phyloP scores from a whole-genome alignment of 2,329 filamentous ascomycete genomes.

The Geosmithia flava region DNA sequence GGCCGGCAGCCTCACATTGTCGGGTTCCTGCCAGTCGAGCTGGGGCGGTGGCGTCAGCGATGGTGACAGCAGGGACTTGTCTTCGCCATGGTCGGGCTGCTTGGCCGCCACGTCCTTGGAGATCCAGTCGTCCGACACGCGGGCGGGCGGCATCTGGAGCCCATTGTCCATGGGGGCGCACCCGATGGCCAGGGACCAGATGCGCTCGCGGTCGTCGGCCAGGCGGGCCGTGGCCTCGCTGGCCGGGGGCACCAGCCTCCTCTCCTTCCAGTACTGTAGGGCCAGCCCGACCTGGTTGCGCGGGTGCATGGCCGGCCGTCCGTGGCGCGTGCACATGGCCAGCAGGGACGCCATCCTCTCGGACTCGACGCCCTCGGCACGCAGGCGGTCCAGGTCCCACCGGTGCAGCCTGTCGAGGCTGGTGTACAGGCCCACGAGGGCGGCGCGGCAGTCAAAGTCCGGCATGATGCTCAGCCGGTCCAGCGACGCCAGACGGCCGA shows the following conservation, averaged over 20 bases:
- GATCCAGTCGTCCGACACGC: constrained; percentile 65
- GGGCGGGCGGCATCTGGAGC: constrained; percentile 43
- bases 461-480: constrained; percentile 61
- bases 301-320: constrained; percentile 59
- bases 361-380: constrained; percentile 32
- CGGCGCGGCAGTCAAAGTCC: constrained; percentile 61
- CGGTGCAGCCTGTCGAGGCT: constrained; percentile 58
- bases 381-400: constrained; percentile 52
- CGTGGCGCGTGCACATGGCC: constrained; percentile 58
- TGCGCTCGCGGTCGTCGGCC: constrained; percentile 29
- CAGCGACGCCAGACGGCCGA: constrained; percentile 55
- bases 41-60: constrained; percentile 18
- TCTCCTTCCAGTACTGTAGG: constrained; percentile 67
- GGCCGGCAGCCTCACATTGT: constrained; percentile 43
- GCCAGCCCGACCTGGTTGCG: constrained; percentile 55
- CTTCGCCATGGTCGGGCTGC: constrained; percentile 22
- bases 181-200: constrained; percentile 58
- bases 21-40: constrained; percentile 63
- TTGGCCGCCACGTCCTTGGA: constrained; percentile 42
- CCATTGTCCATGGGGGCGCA: constrained; percentile 38
- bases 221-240: constrained; percentile 22
- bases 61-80: constrained; percentile 23
- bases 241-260: constrained; percentile 30
- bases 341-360: constrained; percentile 39
- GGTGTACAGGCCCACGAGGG: constrained; percentile 59